These are phyloP conservation scores for Microcos paniculata DNA, from an alignment of 345 rosid genomes.

Conservation along the genomic window DNA sequence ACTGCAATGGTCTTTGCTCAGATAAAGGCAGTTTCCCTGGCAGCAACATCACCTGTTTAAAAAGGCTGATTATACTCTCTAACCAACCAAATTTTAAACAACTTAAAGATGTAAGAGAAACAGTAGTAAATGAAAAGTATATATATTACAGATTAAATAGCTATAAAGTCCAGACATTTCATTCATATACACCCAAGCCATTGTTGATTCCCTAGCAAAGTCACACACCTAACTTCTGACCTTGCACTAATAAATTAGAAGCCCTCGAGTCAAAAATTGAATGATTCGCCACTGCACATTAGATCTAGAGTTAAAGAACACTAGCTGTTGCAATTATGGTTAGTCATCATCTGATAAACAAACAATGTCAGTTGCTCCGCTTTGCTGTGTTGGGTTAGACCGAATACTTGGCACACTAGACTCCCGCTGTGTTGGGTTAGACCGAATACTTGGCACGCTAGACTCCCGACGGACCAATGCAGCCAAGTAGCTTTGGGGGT, in stretches of 20 bases:
- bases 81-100: neutral
- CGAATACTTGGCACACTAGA: neutral
- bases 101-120: neutral
- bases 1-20: neutral
- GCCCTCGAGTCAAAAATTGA: neutral
- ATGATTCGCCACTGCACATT: neutral
- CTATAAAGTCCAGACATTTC: neutral
- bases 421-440: constrained; percentile 1
- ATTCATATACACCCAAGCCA: neutral
- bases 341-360: constrained; percentile 64
- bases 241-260: neutral
- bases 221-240: neutral
- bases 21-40: too few relatives aligned
- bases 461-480: constrained; percentile 12
- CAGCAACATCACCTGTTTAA: too few relatives aligned
- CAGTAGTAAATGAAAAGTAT: too few relatives aligned
- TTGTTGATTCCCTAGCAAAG: neutral
- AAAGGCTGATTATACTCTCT: neutral
- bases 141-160: neutral
- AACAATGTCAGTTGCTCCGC: constrained; percentile 34
- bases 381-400: neutral
- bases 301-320: neutral
- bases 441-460: neutral
- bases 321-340: constrained; percentile 1
- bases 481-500: constrained; percentile 12